Percentiles rank a stretch among this genome's conserved stretches.
Evolutionary conservation across 768 basidiomycete genomes (phyloP).

Genomic region (Lyophyllum atratum): DNA sequence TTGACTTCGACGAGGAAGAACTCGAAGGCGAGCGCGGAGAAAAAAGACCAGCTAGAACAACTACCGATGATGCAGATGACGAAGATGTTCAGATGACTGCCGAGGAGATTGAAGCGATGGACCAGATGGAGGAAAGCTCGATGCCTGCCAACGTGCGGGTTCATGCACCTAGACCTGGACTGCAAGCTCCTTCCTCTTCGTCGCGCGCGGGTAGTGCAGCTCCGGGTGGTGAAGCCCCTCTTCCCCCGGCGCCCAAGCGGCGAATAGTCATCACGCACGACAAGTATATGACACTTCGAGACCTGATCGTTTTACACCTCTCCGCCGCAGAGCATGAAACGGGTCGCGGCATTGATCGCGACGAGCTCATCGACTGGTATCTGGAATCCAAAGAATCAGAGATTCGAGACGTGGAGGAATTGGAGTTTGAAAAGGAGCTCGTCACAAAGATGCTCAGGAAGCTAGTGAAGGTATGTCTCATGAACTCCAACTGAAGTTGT

Average conservation of each 20-base stretch:
- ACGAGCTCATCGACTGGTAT: slow-evolving; percentile 97
- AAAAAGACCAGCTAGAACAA: slow-evolving; percentile 31
- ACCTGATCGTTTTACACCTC: slow-evolving; percentile 83
- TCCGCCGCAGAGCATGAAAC: slow-evolving; percentile 74
- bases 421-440: slow-evolving; percentile 90
- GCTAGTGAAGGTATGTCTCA: slow-evolving; percentile 76
- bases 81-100: slow-evolving; percentile 65
- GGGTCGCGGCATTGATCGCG: slow-evolving; percentile 78
- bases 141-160: slow-evolving; percentile 33
- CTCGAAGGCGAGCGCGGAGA: slow-evolving; percentile 54
- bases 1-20: slow-evolving; percentile 96
- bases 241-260: slow-evolving; percentile 55
- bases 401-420: slow-evolving; percentile 79
- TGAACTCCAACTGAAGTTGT: neutral
- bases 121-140: slow-evolving; percentile 53
- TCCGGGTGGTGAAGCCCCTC: slow-evolving; percentile 36
- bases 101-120: slow-evolving; percentile 55
- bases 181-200: slow-evolving; percentile 31
- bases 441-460: slow-evolving; percentile 87
- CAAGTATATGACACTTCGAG: slow-evolving; percentile 89
- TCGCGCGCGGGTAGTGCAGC: slow-evolving; percentile 39
- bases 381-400: slow-evolving; percentile 87
- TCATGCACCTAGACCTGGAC: slow-evolving; percentile 31
- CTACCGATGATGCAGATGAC: slow-evolving; percentile 35
- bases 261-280: slow-evolving; percentile 96